Conservation (phyloP, 116 monocot species). For the Phalaenopsis hybrid region DNA sequence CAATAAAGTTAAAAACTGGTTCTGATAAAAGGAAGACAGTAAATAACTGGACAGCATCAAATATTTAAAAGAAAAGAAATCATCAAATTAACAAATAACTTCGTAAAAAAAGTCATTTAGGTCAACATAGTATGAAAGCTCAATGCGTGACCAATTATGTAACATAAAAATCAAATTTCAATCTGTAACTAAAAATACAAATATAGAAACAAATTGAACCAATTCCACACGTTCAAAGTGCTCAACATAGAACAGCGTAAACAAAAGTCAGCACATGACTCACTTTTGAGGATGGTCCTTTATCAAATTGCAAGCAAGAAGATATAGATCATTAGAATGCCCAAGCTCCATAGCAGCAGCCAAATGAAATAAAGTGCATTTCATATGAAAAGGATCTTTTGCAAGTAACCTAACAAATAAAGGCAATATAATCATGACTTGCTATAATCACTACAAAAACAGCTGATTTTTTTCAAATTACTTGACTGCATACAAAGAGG, state of each 20-base stretch:
- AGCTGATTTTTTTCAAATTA: slow-evolving; percentile 1
- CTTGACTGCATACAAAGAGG: slow-evolving; percentile 62
- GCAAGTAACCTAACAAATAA: slow-evolving; percentile 52
- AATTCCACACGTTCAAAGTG: background rate
- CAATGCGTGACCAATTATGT: background rate
- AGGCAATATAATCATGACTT: background rate
- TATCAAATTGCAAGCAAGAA: slow-evolving; percentile 80
- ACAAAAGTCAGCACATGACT: slow-evolving; percentile 18
- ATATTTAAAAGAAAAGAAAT: background rate
- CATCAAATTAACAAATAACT: background rate
- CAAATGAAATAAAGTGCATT: slow-evolving; percentile 76
- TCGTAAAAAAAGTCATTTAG: background rate
- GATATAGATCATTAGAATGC: slow-evolving; percentile 86
- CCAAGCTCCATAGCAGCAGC: slow-evolving; percentile 89
- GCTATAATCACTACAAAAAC: background rate
- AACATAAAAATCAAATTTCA: background rate
- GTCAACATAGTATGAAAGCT: background rate
- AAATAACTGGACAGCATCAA: background rate
- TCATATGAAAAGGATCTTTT: slow-evolving; percentile 89
- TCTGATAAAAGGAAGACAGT: background rate
- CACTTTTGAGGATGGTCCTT: slow-evolving; percentile 97
- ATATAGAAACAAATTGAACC: background rate
- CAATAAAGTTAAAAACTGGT: background rate
- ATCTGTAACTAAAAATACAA: background rate
- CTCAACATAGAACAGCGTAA: background rate